These are phyloP conservation scores for Diaporthe velutina DNA, from an alignment of 2,329 filamentous ascomycete genomes.

Conservation along the genomic window DNA sequence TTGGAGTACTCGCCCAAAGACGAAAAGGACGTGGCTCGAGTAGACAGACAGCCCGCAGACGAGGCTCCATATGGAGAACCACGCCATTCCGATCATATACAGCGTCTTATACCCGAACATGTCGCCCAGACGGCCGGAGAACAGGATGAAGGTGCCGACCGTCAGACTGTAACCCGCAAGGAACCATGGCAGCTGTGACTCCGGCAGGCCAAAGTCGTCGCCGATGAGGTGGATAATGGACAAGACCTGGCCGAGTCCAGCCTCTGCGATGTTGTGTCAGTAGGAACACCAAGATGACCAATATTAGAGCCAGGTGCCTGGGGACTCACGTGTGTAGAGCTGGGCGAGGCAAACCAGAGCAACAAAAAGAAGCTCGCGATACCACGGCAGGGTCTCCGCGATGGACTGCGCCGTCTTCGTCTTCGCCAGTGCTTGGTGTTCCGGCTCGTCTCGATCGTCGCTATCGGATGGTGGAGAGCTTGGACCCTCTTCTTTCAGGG, in stretches of 20 bases:
- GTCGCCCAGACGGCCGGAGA: constrained; percentile 60
- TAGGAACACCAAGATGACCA: neutral
- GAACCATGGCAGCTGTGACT: constrained; percentile 57
- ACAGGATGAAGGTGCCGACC: constrained; percentile 59
- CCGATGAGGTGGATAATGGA: constrained; percentile 58
- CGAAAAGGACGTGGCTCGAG: constrained; percentile 52
- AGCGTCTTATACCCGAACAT: constrained; percentile 60
- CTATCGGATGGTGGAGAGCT: neutral
- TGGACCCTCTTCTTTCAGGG: neutral
- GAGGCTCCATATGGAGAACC: constrained; percentile 56
- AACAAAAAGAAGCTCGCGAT: constrained; percentile 37
- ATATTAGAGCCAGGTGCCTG: neutral
- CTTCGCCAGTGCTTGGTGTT: constrained; percentile 20
- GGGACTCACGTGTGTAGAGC: constrained; percentile 36
- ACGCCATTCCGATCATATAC: constrained; percentile 55
- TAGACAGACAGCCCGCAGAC: constrained; percentile 52
- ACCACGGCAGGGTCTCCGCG: constrained; percentile 37
- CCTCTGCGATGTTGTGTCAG: constrained; percentile 32
- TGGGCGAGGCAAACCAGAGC: constrained; percentile 35
- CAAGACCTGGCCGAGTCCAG: constrained; percentile 34
- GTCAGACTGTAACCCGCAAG: constrained; percentile 60
- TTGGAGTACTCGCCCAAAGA: constrained; percentile 62
- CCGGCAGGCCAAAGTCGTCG: constrained; percentile 52
- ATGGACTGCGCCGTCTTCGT: constrained; percentile 31
- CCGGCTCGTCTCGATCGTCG: constrained; percentile 23